Base-by-base conservation (phyloP, 1,139 yeast species). In the Taiozyma sp. region DNA sequence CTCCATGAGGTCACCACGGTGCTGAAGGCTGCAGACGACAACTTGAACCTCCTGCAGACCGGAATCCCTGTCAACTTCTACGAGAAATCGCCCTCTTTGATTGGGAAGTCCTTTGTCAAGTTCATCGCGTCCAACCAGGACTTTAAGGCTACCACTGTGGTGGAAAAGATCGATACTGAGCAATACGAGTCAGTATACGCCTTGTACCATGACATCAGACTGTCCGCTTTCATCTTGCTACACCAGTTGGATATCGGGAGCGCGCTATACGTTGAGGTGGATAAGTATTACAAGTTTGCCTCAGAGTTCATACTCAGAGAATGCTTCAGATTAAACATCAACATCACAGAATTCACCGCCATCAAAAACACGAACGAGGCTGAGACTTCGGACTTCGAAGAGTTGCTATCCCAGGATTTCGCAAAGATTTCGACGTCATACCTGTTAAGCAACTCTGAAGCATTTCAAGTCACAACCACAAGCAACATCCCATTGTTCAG, bases 221-320 rank as follows among this genome's bases (percentile, higher is more conserved):
- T 85, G 19, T 84, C 87, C 0, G 73, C 85, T 43, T 78, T 82
- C 10, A 64, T 77, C 28, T 70, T 76, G 38, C 74, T 87, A 24
- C 71, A 73, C 39, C 69, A 73, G 48, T 70, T 74, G 51, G 75
- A 77, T 27, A 75, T 83, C 34, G 91, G 90, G 2, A 71, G 84
- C n/a, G 64, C 70, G 24, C 69, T 69, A 14, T 91, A 91, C 64
- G 70, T 70, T 23, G 74, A 77, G 57, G 72, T 86, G 43, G 93
- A 88, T 65, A 78, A 77, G 51, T 85, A 87, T 61, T 90, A 82
- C 71, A 84, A 81, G 63, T 83, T 84, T 59, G 70, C 88, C 4
- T 77, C 84, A 1, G 96, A 89, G 59, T 68, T 89, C 49, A 68
- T 91, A 40, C 68, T 90, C 50, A 80, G 96, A 61, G 97, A 91